Evolutionary conservation across 2,329 filamentous ascomycete genomes (phyloP), one percentile per base, ranked within the genome.

Genomic region (Exophiala xenobiotica): DNA sequence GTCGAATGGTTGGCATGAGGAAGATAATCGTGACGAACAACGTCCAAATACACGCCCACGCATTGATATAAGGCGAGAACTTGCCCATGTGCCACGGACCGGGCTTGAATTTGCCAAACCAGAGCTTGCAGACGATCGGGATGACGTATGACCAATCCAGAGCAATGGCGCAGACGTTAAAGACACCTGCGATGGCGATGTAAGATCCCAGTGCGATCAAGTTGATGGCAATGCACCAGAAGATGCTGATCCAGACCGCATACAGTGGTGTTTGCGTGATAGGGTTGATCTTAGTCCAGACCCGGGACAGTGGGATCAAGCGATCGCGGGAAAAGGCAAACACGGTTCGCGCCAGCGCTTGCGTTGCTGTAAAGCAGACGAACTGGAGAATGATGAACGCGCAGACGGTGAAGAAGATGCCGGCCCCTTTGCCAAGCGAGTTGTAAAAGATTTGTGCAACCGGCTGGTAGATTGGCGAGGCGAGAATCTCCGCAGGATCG

Each of bases 381-480:
- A 80, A 80, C 63, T 81, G 78, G 66, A 81, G 74, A 62, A 82
- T 77, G 56, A 82, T 66, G 62, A 81, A 79, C 18, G 77, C 78
- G 53, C 72, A 73, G n/a, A 80, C 72, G 48, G 78, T 76, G 63
- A 78, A 82, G 67, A 78, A 74, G 59, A 81, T 76, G 39, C 76
- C 76, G 11, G 75, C 75, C 2, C 65, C 65, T 53, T 75, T 78
- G 56, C 79, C 79, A 46, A 81, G 74, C 40, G 75, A 76, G 63
- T 81, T 79, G 67, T 77, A 78, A 66, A 78, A 82, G 61, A 82
- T 76, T 57, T 81, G 78, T 3, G 75, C 76, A 7, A 81, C 75
- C 9, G 79, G 79, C 64, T 81, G 78, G 16, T 66, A 70, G 49
- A 79, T 74, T 6, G 70, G 65, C 2, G 69, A 73, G 29, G 53